Base-by-base conservation (phyloP, 352 stramenopile species). In the Poterioochromonas sp. region DNA sequence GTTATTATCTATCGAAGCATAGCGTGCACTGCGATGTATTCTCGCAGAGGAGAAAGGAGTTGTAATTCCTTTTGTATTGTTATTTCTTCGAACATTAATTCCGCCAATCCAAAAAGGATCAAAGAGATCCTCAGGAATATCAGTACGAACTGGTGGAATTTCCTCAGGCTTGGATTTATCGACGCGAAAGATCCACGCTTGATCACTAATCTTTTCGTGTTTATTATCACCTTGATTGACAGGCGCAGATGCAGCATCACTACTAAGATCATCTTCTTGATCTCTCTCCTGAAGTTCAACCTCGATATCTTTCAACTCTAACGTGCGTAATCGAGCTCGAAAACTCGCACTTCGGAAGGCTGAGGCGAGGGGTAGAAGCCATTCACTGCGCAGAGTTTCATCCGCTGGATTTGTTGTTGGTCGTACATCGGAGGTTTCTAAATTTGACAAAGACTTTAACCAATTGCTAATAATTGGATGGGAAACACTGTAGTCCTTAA, bases 1-100 rank as follows among this genome's bases (percentile, higher is more conserved):
- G 11, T 32, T 35, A 11, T 11, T 40, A 8, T 68, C 58, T 32
- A 35, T 40, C 12, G 5, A 18, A 26, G 8, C 5, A 39, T 74
- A 74, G 29, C 65, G 65, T n/a, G 53, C 65, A 37, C 32, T 35
- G 39, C 34, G 65, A 37, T 74, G 65, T 8, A 74, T 74, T 15
- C 34, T 5, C 5, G 73, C 32, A 15, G 5, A 5, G 12, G 12
- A 5, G 43, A 74, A 74, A n/a, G 65, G 11, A 20, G 3, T 5
- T 12, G 34, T 22, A n/a, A 18, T 63, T 43, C 20, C 39, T 15
- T 15, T 20, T 5, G 65, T 20, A 29, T 8, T 22, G 39, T 43
- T n/a, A 53, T 58, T 20, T 43, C 65, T 5, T 8, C 65, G 39
- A n/a, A 12, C 43, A 37, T 74, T 74, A 5, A 76, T 40, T 53